These are phyloP conservation scores for Nakaseomyces sp. DNA, from an alignment of 1,139 yeast species.

Conservation along the genomic window DNA sequence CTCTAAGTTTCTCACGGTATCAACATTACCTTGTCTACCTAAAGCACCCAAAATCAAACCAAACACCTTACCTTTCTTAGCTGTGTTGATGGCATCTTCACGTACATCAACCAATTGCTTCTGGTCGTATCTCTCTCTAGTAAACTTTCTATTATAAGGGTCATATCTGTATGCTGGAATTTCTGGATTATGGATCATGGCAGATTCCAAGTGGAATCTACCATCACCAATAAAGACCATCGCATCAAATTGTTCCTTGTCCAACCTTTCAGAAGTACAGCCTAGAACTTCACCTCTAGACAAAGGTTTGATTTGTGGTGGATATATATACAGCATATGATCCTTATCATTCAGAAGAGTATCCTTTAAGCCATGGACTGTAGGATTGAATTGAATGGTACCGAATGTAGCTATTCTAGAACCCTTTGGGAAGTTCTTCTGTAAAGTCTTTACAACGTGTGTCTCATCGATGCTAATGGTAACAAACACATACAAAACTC, in stretches of 20 bases:
- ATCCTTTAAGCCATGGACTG: conserved; percentile 69
- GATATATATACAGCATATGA: conserved; percentile 51
- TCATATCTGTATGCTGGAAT: conserved; percentile 90
- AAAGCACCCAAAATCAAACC: conserved; percentile 91
- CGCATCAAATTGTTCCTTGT: conserved; percentile 54
- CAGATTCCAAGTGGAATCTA: conserved; percentile 86
- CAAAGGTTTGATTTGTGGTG: conserved; percentile 89
- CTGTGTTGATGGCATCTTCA: conserved; percentile 60
- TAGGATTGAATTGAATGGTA: conserved; percentile 93
- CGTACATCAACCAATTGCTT: conserved; percentile 69
- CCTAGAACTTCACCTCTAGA: conserved; percentile 96
- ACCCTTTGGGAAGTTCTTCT: conserved; percentile 56
- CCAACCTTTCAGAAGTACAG: conserved; percentile 82
- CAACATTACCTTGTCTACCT: conserved; percentile 90
- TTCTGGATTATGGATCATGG: conserved; percentile 94
- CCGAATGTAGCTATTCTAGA: conserved; percentile 75
- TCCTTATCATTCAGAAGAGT: conserved; percentile 42
- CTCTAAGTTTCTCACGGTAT: conserved; percentile 63
- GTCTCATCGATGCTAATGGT: conserved; percentile 81
- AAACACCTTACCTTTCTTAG: conserved; percentile 51
- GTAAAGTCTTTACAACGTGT: conserved; percentile 70
- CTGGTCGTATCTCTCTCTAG: conserved; percentile 82
- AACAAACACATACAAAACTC: conserved; percentile 89
- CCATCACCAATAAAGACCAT: conserved; percentile 96
- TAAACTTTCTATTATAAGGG: conserved; percentile 87